Evolutionary conservation across 2,329 filamentous ascomycete genomes (phyloP).

Genomic region (Phyllosticta paracitricarpa): DNA sequence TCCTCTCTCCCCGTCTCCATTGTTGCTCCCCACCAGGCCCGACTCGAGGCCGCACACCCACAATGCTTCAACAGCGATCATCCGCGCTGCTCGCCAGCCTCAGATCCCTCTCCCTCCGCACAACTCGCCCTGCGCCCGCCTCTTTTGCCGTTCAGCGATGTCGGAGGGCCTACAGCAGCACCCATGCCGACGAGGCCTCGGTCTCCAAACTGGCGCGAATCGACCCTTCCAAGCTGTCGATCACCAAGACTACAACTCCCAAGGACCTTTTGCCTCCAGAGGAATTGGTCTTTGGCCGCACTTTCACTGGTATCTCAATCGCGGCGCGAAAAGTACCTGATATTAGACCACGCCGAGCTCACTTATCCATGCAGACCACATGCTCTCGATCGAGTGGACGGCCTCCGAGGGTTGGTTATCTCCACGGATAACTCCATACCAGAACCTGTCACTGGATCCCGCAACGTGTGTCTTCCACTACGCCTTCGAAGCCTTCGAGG

Average conservation of each 20-base stretch:
- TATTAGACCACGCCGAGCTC: slow-evolving; percentile 2
- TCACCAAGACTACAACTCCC: slow-evolving; percentile 66
- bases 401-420: slow-evolving; percentile 71
- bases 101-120: slow-evolving; percentile 14
- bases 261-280: slow-evolving; percentile 65
- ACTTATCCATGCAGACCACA: slow-evolving; percentile 60
- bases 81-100: slow-evolving; percentile 43
- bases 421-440: slow-evolving; percentile 82
- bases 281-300: slow-evolving; percentile 79
- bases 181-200: slow-evolving; percentile 14
- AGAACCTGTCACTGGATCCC: slow-evolving; percentile 93
- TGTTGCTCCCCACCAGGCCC: slow-evolving; percentile 2
- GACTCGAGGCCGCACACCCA: slow-evolving; percentile 10
- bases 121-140: slow-evolving; percentile 17
- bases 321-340: background rate
- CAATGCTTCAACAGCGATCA: slow-evolving; percentile 29
- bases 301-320: slow-evolving; percentile 64
- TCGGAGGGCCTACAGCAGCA: slow-evolving; percentile 42
- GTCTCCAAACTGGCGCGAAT: slow-evolving; percentile 52
- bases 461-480: slow-evolving; percentile 98
- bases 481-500: slow-evolving; percentile 95
- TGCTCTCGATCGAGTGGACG: slow-evolving; percentile 93
- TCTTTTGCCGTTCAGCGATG: slow-evolving; percentile 29
- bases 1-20: slow-evolving; percentile 4
- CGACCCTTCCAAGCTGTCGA: slow-evolving; percentile 64